A percentile compares a stretch with the other conserved stretches of the same genome.
Evolutionary conservation across 1,284 basidiomycete species (phyloP).

Genomic region (Singerocomus inundabilis): DNA sequence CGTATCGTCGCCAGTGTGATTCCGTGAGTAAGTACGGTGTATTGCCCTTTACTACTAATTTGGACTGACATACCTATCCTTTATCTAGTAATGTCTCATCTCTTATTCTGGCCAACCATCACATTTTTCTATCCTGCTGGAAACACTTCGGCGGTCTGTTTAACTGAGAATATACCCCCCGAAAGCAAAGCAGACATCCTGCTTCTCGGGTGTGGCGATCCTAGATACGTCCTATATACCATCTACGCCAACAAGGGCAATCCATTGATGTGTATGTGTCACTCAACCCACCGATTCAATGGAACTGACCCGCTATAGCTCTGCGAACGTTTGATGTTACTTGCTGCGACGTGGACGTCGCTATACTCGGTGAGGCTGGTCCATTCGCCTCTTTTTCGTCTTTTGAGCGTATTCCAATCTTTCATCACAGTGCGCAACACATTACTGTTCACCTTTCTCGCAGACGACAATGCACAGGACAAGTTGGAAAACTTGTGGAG

Average conservation of each 20-base stretch:
- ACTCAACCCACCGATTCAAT: background rate
- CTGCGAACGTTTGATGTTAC: slow-evolving; percentile 51
- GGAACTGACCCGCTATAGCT: slow-evolving; percentile 19
- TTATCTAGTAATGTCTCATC: slow-evolving; percentile 35
- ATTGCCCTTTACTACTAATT: background rate
- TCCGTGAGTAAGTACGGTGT: background rate
- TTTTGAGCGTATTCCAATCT: background rate
- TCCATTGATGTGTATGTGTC: slow-evolving; percentile 4
- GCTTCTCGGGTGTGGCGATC: slow-evolving; percentile 57
- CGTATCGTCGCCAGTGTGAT: background rate
- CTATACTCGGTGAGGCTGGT: slow-evolving; percentile 44
- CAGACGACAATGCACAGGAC: slow-evolving; percentile 27
- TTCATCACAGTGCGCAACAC: slow-evolving; percentile 40
- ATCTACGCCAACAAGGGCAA: slow-evolving; percentile 20
- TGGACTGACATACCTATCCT: background rate
- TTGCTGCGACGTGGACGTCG: slow-evolving; percentile 59
- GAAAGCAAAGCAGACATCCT: slow-evolving; percentile 46
- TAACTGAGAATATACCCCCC: slow-evolving; percentile 47
- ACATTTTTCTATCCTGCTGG: slow-evolving; percentile 55
- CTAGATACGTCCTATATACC: slow-evolving; percentile 53
- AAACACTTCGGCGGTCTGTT: slow-evolving; percentile 51
- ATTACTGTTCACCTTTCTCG: slow-evolving; percentile 37
- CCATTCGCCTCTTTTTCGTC: background rate
- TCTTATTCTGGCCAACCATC: slow-evolving; percentile 21
- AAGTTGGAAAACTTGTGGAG: slow-evolving; percentile 43